Conservation (phyloP, 1,139 yeast genomes). For the Barnettozyma hawaiiensis region DNA sequence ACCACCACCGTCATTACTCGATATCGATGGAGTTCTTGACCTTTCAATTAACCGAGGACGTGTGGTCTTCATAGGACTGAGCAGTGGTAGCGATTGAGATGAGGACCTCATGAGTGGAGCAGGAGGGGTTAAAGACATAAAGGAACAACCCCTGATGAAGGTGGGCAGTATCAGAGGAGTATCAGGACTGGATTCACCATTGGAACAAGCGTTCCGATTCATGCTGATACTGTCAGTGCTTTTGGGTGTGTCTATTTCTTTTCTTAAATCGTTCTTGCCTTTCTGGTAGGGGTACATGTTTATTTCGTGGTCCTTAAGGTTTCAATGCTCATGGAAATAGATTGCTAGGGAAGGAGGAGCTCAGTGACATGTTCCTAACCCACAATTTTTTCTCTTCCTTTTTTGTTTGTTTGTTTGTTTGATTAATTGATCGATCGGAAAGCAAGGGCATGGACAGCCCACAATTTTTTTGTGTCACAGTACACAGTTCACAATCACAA, state of each 20-base stretch:
- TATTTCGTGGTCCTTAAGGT: not conserved
- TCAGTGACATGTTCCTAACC: no score
- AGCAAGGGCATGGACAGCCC: no score
- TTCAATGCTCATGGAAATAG: not conserved
- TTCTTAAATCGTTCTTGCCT: not conserved
- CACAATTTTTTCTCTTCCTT: not conserved
- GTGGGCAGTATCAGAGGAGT: not conserved
- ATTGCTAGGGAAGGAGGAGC: no score
- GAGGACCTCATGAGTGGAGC: not conserved
- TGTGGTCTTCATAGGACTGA: not conserved
- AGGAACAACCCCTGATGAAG: conserved; percentile 3
- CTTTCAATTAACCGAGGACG: not conserved
- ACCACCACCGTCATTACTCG: not conserved
- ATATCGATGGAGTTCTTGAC: not conserved
- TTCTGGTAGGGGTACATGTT: not conserved
- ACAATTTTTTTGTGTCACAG: not conserved
- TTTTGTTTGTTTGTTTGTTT: no score
- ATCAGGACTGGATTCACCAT: not conserved
- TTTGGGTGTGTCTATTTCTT: not conserved
- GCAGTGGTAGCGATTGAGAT: not conserved
- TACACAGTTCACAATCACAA: not conserved
- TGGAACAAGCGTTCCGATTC: not conserved
- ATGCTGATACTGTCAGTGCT: not conserved
- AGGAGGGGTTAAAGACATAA: conserved; percentile 4
- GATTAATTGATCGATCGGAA: no score